Percentiles rank a stretch among this genome's conserved stretches.
These are phyloP conservation scores for Tausonia pullulans DNA, from an alignment of 1,284 basidiomycete genomes.

Conservation along the genomic window DNA sequence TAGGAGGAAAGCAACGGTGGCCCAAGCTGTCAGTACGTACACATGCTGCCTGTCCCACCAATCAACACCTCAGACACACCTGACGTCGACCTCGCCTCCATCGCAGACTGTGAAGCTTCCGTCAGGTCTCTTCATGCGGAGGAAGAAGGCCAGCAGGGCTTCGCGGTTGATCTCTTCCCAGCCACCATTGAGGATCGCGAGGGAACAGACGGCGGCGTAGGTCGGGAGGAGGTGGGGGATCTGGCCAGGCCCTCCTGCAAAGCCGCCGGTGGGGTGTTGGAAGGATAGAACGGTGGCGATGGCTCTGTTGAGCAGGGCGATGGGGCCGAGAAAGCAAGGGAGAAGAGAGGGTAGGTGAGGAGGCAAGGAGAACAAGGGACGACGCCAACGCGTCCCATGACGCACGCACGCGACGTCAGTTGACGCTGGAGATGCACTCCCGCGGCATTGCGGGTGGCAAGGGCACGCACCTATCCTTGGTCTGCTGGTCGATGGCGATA, in stretches of 20 bases:
- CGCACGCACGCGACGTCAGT: too few relatives aligned
- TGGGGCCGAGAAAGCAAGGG: too few relatives aligned
- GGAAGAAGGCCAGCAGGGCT: constrained; percentile 76
- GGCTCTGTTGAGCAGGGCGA: constrained; percentile 37
- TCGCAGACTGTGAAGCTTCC: constrained; percentile 86
- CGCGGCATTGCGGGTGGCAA: too few relatives aligned
- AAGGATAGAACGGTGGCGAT: constrained; percentile 64
- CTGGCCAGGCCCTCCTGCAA: constrained; percentile 78
- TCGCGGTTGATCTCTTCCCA: constrained; percentile 74
- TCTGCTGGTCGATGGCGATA: constrained; percentile 59
- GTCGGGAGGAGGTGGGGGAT: constrained; percentile 78
- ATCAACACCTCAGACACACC: constrained; percentile 40
- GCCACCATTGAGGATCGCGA: constrained; percentile 66
- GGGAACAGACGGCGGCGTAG: constrained; percentile 73
- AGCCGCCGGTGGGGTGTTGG: constrained; percentile 75
- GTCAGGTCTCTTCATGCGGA: constrained; percentile 85
- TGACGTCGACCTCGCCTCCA: constrained; percentile 85
- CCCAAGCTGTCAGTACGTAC: too few relatives aligned
- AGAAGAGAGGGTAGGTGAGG: neutral
- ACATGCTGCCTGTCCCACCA: neutral
- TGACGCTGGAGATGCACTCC: too few relatives aligned
- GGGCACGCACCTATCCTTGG: constrained; percentile 53
- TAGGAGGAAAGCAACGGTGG: neutral
- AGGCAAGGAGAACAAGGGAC: neutral
- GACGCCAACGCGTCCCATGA: neutral